A percentile compares a stretch with the other conserved stretches of the same genome.
Conservation (phyloP, 2,329 filamentous ascomycete species). For the Alternaria triticina region DNA sequence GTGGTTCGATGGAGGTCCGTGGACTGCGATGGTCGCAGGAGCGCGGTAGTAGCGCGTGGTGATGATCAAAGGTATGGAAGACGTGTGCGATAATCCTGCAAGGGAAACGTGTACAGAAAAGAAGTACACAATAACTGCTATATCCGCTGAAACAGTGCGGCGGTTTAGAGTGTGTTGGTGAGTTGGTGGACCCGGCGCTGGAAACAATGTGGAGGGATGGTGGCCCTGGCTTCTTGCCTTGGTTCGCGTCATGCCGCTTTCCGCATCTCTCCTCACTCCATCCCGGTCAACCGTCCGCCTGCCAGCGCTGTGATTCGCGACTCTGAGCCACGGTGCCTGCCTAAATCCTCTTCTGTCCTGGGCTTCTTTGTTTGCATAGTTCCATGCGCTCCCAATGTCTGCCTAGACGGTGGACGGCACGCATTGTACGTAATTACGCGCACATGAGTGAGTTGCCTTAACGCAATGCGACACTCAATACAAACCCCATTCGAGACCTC, state of each 20-base stretch:
- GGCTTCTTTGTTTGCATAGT: not conserved
- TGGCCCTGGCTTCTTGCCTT: slow-evolving; percentile 11
- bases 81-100: not conserved
- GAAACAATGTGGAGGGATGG: slow-evolving; percentile 15
- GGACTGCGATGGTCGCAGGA: not conserved
- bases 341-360: not conserved
- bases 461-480: not conserved
- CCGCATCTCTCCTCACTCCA: not conserved
- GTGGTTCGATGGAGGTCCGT: not conserved
- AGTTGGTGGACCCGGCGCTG: not conserved
- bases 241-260: slow-evolving; percentile 10
- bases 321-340: slow-evolving; percentile 1
- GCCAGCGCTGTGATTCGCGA: slow-evolving; percentile 7
- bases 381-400: not conserved
- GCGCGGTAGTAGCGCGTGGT: not conserved
- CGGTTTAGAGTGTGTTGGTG: slow-evolving; percentile 4
- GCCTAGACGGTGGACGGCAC: not conserved
- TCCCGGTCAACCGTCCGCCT: slow-evolving; percentile 6
- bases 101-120: not conserved
- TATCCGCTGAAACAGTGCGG: not conserved
- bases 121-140: not conserved
- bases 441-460: not conserved
- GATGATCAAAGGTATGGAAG: not conserved
- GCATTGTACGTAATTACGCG: not conserved
- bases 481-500: not conserved